Base-by-base conservation (phyloP, 1,284 basidiomycete species). In the Pulveroboletus sp. region DNA sequence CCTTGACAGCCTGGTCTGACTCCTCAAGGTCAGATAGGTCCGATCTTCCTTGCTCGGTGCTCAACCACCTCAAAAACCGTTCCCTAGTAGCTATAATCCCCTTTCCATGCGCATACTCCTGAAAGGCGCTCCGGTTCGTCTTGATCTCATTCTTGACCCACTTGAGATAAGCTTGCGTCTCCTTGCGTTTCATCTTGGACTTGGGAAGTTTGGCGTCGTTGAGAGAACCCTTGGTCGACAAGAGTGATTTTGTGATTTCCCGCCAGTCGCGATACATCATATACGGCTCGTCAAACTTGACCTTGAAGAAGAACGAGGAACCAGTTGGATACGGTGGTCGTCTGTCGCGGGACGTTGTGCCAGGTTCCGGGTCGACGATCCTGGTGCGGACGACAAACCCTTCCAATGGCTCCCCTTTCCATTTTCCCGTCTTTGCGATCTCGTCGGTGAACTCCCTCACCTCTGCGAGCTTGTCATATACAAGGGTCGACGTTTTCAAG, bases 231-330 rank as follows among this genome's bases (percentile, higher is more conserved):
- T 69, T 69, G 43, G 67, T 57, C 1, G 79, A 75, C 8, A 97
- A 78, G 31, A 96, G 77, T 20, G 72, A 77, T 68, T 94, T 91
- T 9, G 97, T 98, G 49, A 96, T 81, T 74, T 99, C 97, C 52
- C 97, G 81, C 95, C 95, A 99, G 71, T 98, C 93, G 49, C 97
- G 87, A 75, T 98, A 98, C 86, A 97, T 96, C 78, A 98, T 87
- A 72, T 99, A 99, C 0, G 96, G 96, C 71, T 99, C 94, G 73
- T 98, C 95, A 72, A 98, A 99, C 73, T 99, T 99, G 77, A 99
- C 84, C 73, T 99, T 99, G 87, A 98, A 99, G 81, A 99, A 98
- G 80, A 98, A 97, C 0, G 92, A 88, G 8, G 92, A 87, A 17
- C 91, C 91, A 0, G 87, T 75, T 0, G 78, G 72, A 68, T 96